Percentiles rank a stretch among this genome's conserved stretches.
These are phyloP conservation scores for Paratrypanosoma confusum DNA, from an alignment of 208 protist genomes.

Conservation along the genomic window DNA sequence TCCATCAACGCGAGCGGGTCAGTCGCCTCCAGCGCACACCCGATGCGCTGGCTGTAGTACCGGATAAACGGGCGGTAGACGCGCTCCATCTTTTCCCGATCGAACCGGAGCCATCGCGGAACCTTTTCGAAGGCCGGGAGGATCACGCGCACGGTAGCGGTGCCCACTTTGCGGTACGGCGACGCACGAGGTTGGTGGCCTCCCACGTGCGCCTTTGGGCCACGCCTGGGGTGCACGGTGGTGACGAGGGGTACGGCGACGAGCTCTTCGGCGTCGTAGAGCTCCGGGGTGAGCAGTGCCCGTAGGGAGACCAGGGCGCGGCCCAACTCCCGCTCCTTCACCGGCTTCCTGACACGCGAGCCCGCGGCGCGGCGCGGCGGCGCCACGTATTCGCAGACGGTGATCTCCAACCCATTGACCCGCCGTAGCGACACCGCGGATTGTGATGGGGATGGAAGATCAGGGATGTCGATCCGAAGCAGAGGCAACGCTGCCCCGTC, in stretches of 20 bases:
- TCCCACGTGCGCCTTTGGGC: too few relatives aligned
- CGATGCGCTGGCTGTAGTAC: constrained; percentile 57
- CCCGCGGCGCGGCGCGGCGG: too few relatives aligned
- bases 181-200: too few relatives aligned
- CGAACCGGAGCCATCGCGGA: constrained; percentile 25
- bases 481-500: too few relatives aligned
- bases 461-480: too few relatives aligned
- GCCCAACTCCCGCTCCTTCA: constrained; percentile 42
- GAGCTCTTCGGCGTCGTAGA: constrained; percentile 53
- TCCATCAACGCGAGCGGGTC: constrained; percentile 55
- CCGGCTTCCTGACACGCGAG: too few relatives aligned
- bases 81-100: constrained; percentile 11
- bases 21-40: constrained; percentile 39
- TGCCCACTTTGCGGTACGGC: constrained; percentile 32
- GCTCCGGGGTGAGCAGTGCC: constrained; percentile 50
- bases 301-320: constrained; percentile 50
- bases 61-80: constrained; percentile 50
- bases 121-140: constrained; percentile 52
- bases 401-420: too few relatives aligned
- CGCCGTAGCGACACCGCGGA: too few relatives aligned
- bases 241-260: constrained; percentile 63
- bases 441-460: too few relatives aligned
- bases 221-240: constrained; percentile 18
- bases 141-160: constrained; percentile 43
- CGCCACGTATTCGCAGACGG: too few relatives aligned